Base-by-base conservation (phyloP, 495 filamentous ascomycete species). In the Halenospora varia region DNA sequence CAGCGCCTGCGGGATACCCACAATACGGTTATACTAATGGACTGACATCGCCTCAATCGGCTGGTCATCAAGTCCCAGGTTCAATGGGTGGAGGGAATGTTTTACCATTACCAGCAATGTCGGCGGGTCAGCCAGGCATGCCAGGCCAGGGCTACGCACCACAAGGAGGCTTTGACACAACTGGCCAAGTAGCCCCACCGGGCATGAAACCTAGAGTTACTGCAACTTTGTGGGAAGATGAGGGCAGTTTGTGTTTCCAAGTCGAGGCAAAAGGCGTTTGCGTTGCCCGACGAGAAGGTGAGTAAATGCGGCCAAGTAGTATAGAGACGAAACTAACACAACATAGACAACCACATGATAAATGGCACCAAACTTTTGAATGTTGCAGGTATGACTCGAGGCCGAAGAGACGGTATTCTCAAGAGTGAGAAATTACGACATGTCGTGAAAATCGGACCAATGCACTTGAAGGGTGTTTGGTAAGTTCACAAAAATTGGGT, bases 391-490 rank as follows among this genome's bases (percentile, higher is more conserved):
- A 98, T 98, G 94, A 98, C 94, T 24, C 82, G 94, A 63, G 94
- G 94, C 41, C 88, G 94, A 51, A 84, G 94, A 66, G 94, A 98
- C 69, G 94, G 94, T 45, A 98, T 98, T 59, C 73, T 98, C 46
- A 98, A 98, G 76, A 97, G 94, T 71, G 94, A 98, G 69, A 97
- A 97, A 71, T 82, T 91, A 29, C 83, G 94, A 23, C 92, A 97
- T 74, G 94, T 98, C 13, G 94, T 98, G 51, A 98, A 98, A 73
- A 98, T 98, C 65, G 94, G 94, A 0, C 94, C 94, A 2, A 98
- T 98, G 94, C 94, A 98, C 68, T 75, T 98, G 23, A 98, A 98
- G 73, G 94, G 94, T 65, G 94, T 98, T 55, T 98, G 94, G 94
- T 97, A 82, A 71, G 92, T 71, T 2, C 20, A 46, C 39, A 25